phyloP scores from a whole-genome alignment of 352 stramenopile species.

The Globisporangium nagaii region DNA sequence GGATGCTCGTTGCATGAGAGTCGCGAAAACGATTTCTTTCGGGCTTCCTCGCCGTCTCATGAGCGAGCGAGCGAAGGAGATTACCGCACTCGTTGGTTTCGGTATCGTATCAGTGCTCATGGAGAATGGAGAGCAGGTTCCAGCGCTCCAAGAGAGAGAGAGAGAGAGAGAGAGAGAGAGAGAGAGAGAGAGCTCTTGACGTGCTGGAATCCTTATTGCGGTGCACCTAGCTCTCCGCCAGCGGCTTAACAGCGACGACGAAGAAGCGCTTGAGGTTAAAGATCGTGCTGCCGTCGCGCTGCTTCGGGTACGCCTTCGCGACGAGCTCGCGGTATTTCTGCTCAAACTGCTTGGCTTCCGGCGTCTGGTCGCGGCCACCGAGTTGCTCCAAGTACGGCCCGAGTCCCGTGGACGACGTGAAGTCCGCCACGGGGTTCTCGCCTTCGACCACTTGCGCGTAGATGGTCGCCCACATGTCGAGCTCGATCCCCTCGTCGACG shows the following conservation, averaged over 20 bases:
- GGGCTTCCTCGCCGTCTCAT: no score
- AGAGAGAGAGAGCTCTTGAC: no score
- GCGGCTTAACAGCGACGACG: slow-evolving; percentile 35
- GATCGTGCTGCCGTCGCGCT: slow-evolving; percentile 48
- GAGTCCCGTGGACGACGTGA: slow-evolving; percentile 52
- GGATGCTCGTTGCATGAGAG: no score
- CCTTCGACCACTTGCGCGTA: slow-evolving; percentile 61
- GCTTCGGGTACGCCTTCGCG: slow-evolving; percentile 43
- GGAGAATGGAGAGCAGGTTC: no score
- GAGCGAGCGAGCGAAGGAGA: no score
- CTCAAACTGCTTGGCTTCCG: slow-evolving; percentile 28
- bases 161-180: no score
- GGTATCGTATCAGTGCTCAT: no score
- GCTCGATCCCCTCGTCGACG: slow-evolving; percentile 9
- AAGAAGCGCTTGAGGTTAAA: slow-evolving; percentile 76
- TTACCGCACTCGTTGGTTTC: no score
- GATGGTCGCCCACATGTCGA: slow-evolving; percentile 65
- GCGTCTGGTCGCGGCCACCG: slow-evolving; percentile 16
- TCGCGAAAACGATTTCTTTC: no score
- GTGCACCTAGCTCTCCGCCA: no score
- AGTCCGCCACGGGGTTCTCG: slow-evolving; percentile 65
- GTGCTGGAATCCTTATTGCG: no score
- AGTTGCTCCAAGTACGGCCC: slow-evolving; percentile 57
- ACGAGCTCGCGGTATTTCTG: slow-evolving; percentile 56
- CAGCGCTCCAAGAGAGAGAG: no score